Evolutionary conservation across 129 eudicot species (phyloP).

Genomic region (Helianthus tuberosus): DNA sequence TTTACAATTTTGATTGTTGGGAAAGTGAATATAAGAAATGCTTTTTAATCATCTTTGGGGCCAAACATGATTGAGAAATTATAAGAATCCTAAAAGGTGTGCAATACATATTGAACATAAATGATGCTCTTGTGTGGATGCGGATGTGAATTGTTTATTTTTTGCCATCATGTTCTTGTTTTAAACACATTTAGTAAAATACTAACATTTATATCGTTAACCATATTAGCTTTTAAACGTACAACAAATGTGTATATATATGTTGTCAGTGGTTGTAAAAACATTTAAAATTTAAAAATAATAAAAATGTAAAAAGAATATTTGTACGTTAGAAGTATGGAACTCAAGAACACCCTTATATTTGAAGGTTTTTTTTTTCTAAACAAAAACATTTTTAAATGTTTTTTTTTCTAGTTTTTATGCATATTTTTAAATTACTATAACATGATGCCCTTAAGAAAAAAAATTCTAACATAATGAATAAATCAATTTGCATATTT

Average conservation of each 20-base stretch:
- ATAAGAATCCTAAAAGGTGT: slow-evolving; percentile 15
- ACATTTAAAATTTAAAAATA: too few relatives aligned
- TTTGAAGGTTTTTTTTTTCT: too few relatives aligned
- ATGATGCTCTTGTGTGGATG: not conserved
- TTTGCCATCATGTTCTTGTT: slow-evolving; percentile 4
- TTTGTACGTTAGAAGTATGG: too few relatives aligned
- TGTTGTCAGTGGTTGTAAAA: too few relatives aligned
- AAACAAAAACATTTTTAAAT: too few relatives aligned
- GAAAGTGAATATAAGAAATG: not conserved
- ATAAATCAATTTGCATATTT: too few relatives aligned
- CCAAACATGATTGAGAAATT: slow-evolving; percentile 24
- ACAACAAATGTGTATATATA: not conserved
- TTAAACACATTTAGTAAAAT: not conserved
- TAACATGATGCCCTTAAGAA: too few relatives aligned
- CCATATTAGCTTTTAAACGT: not conserved
- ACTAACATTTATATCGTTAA: not conserved
- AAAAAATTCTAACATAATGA: too few relatives aligned
- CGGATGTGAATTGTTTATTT: not conserved
- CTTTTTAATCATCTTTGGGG: slow-evolving; percentile 18
- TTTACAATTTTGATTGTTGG: not conserved
- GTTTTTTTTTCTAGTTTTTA: too few relatives aligned
- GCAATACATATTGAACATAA: not conserved
- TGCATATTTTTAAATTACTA: too few relatives aligned
- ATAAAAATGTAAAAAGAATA: too few relatives aligned
- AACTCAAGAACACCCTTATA: too few relatives aligned